These are phyloP conservation scores for Boletellus deceptivus DNA, from an alignment of 1,284 basidiomycete genomes.

Conservation along the genomic window DNA sequence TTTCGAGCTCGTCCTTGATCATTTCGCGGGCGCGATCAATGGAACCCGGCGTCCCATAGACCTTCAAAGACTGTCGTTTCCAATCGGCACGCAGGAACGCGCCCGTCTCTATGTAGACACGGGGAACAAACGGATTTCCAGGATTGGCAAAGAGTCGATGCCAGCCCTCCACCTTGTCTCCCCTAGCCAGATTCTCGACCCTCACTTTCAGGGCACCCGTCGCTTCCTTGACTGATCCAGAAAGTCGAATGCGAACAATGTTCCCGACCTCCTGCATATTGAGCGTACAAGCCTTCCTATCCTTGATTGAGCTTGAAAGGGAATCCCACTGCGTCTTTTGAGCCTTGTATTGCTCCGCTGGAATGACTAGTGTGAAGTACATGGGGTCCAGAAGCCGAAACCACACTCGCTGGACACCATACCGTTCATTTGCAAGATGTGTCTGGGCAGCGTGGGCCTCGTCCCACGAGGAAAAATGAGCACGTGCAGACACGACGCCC, in stretches of 20 bases:
- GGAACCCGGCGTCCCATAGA: conserved; percentile 39
- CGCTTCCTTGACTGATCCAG: conserved; percentile 43
- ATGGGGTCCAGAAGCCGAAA: conserved; percentile 44
- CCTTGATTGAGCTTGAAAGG: conserved; percentile 36
- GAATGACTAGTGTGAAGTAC: conserved; percentile 46
- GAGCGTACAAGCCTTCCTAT: conserved; percentile 30
- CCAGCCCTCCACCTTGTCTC: conserved; percentile 49
- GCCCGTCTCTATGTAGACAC: conserved; percentile 36
- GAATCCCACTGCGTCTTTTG: conserved; percentile 49
- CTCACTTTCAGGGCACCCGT: conserved; percentile 58
- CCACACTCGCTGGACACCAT: conserved; percentile 34
- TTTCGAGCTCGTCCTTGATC: conserved; percentile 43
- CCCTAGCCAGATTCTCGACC: conserved; percentile 51
- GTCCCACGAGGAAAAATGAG: conserved; percentile 48
- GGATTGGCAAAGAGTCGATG: conserved; percentile 39
- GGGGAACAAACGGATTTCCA: conserved; percentile 36
- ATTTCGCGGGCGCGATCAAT: conserved; percentile 39
- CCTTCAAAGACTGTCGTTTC: conserved; percentile 39
- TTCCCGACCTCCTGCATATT: conserved; percentile 19
- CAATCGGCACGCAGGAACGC: conserved; percentile 45
- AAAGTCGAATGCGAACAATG: conserved; percentile 28
- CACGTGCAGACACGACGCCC: conserved; percentile 35
- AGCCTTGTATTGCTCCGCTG: conserved; percentile 47
- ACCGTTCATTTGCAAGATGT: conserved; percentile 27
- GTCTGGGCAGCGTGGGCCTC: conserved; percentile 40